Evolutionary conservation across 176 grass and related monocot genomes (phyloP).

Genomic region (Aegilops speltoides): DNA sequence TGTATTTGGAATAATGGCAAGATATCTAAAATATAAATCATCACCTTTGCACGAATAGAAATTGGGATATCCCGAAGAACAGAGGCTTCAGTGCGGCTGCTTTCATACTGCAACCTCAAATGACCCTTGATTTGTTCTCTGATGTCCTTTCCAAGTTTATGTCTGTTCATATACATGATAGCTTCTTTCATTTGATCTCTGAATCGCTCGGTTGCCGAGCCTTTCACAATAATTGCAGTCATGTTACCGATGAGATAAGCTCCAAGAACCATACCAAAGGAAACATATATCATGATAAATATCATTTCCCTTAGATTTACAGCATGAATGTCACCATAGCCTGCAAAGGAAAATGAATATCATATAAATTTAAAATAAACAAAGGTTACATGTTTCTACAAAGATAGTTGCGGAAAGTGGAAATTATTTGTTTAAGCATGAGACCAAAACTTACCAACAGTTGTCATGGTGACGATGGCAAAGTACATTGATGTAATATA

Average conservation of each 20-base stretch:
- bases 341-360: slow-evolving; percentile 38
- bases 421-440: background rate
- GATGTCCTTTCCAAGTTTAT: slow-evolving; percentile 82
- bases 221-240: slow-evolving; percentile 97
- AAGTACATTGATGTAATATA: slow-evolving; percentile 95
- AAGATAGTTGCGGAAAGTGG: background rate
- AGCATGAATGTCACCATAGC: slow-evolving; percentile 97
- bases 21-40: background rate
- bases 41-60: slow-evolving; percentile 94
- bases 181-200: slow-evolving; percentile 98
- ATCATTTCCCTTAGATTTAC: slow-evolving; percentile 96
- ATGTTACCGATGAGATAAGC: slow-evolving; percentile 99
- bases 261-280: slow-evolving; percentile 98
- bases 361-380: background rate
- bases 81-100: slow-evolving; percentile 85
- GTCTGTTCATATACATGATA: slow-evolving; percentile 93
- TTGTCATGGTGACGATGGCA: slow-evolving; percentile 98
- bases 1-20: background rate
- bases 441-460: slow-evolving; percentile 67
- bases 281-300: slow-evolving; percentile 99
- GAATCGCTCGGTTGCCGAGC: slow-evolving; percentile 81
- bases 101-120: slow-evolving; percentile 87
- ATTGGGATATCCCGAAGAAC: slow-evolving; percentile 83
- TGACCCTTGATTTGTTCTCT: slow-evolving; percentile 93
- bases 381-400: background rate